Base-by-base conservation (phyloP, 1,284 basidiomycete genomes). In the Marasmius tenuissimus region DNA sequence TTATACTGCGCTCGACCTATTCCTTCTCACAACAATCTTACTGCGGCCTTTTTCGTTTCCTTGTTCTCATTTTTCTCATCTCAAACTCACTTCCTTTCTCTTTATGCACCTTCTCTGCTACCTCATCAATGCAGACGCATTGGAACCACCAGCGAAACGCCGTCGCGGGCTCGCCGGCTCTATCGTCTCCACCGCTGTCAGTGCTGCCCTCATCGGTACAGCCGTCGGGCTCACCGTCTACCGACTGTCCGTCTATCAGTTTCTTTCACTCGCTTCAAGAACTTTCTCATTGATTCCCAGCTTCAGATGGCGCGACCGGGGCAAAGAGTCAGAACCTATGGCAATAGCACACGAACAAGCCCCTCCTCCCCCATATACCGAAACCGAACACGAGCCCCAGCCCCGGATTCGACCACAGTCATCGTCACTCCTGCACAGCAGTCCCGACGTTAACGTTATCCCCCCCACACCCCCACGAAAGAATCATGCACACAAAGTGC, bases 211-310 rank as follows among this genome's bases (percentile, higher is more conserved):
- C 63, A 89, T 93, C 64, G 90, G 91, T 63, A 88, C 89, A 39
- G 91, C 91, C 16, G 91, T 93, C 56, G 91, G 91, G 63, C 80
- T 92, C 65, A 92, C 91, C 55, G 89, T 92, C 51, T 93, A 92
- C 76, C 85, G 90, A 73, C 77, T 93, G 91, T 92, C 72, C 77
- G 89, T 81, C 34, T 53, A 20, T 37, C 18, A n/a, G 27, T 56
- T 61, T 56, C 40, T 40, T 57, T 50, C 55, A 12, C 51, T 35
- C 16, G 47, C 20, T 11, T 42, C 50, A 35, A 54, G 42, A 64
- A 22, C 54, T 39, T 61, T 53, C 48, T 53, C 42, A 42, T 61
- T 27, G 20, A 48, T 39, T 33, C 70, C 18, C 7, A 7, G 35
- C 39, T 52, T 7, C 27, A 82, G 79, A 70, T 92, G 91, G 90